A percentile compares a stretch with the other conserved stretches of the same genome.
phyloP scores from a whole-genome alignment of 768 basidiomycete species.

The Kwoniella bestiolae region DNA sequence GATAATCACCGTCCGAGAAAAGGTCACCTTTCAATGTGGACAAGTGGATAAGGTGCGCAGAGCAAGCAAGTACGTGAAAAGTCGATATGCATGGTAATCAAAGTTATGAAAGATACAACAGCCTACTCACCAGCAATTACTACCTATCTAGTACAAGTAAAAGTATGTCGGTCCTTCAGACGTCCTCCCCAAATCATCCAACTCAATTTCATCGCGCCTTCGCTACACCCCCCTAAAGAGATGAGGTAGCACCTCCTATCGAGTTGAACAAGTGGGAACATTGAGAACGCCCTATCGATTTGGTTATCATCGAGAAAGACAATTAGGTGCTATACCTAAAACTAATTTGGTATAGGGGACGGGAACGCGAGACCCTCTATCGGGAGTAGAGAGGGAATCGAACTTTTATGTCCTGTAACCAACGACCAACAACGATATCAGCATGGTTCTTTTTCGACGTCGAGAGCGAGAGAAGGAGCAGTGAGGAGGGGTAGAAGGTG shows the following conservation, averaged over 20 bases:
- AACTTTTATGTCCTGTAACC: constrained; percentile 57
- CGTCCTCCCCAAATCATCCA: constrained; percentile 16
- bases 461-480: neutral
- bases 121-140: too few relatives aligned
- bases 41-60: too few relatives aligned
- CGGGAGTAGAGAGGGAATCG: constrained; percentile 54
- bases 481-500: neutral
- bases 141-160: too few relatives aligned
- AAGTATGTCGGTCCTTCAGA: constrained; percentile 23
- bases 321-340: neutral
- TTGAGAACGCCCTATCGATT: constrained; percentile 23
- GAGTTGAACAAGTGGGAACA: constrained; percentile 8
- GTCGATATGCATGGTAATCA: too few relatives aligned
- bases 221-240: constrained; percentile 1
- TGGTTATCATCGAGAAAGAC: constrained; percentile 39
- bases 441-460: neutral
- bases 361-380: constrained; percentile 57
- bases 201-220: constrained; percentile 20
- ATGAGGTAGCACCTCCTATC: constrained; percentile 21
- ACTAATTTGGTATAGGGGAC: constrained; percentile 52
- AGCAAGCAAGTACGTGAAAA: too few relatives aligned
- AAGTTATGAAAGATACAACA: too few relatives aligned
- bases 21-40: too few relatives aligned
- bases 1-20: too few relatives aligned
- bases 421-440: neutral